These are phyloP conservation scores for Solanum pinnatisectum DNA, from an alignment of 257 asterid species.

Conservation along the genomic window DNA sequence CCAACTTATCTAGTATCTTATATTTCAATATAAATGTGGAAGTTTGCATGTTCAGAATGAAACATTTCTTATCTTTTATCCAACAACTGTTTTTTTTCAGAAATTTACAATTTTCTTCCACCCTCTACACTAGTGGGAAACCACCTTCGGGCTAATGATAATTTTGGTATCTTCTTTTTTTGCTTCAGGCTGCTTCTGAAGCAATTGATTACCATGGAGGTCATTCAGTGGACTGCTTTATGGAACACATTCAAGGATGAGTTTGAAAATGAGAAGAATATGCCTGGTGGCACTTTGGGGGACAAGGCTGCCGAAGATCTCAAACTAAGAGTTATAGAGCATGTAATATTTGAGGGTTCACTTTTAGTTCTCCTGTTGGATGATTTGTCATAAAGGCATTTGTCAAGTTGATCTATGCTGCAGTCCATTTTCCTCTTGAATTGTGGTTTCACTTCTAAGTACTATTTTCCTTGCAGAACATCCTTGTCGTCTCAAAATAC, in stretches of 20 bases:
- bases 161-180: background rate
- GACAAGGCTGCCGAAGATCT: slow-evolving; percentile 93
- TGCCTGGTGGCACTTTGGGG: slow-evolving; percentile 80
- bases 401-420: background rate
- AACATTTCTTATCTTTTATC: background rate
- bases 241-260: slow-evolving; percentile 86
- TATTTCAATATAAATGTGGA: background rate
- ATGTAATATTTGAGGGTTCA: slow-evolving; percentile 33
- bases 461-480: slow-evolving; percentile 57
- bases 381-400: background rate
- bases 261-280: slow-evolving; percentile 79
- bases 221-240: slow-evolving; percentile 73
- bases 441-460: background rate
- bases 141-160: background rate
- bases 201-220: slow-evolving; percentile 92
- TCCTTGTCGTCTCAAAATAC: slow-evolving; percentile 87
- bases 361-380: background rate
- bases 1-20: background rate
- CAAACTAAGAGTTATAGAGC: slow-evolving; percentile 81
- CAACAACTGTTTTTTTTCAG: background rate
- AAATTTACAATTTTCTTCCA: background rate
- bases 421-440: background rate
- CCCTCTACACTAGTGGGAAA: background rate
- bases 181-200: slow-evolving; percentile 57
- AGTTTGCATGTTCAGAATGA: background rate